Evolutionary conservation across 2,329 filamentous ascomycete genomes (phyloP).

Genomic region (Delphinella strobiligena): DNA sequence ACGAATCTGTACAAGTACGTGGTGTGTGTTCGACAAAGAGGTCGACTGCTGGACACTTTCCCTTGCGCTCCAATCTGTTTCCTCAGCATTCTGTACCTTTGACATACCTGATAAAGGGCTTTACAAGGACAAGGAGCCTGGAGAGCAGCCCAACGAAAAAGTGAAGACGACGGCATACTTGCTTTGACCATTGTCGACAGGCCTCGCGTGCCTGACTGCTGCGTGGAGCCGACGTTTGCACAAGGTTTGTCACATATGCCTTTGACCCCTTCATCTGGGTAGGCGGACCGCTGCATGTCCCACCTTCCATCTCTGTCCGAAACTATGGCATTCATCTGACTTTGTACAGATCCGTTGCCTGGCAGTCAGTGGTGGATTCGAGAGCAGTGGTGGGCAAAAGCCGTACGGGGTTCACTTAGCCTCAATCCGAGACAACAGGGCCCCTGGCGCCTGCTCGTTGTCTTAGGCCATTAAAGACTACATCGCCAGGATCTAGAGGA

Average conservation of each 20-base stretch:
- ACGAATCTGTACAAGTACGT: constrained; percentile 8
- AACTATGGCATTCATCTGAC: background rate
- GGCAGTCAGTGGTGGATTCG: background rate
- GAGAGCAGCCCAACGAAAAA: constrained; percentile 5
- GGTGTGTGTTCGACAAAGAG: constrained; percentile 8
- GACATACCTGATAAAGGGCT: background rate
- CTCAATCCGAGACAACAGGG: constrained; percentile 6
- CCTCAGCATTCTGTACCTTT: constrained; percentile 4
- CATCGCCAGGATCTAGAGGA: background rate
- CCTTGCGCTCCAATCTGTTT: constrained; percentile 1
- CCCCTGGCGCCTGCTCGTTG: constrained; percentile 1
- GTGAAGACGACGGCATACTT: too few species aligned
- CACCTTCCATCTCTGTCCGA: background rate
- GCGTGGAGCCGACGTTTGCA: background rate
- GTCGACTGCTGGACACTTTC: background rate
- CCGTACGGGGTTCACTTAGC: background rate
- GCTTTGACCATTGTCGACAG: background rate
- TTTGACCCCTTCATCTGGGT: background rate
- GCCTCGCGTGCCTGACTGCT: background rate
- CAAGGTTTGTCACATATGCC: background rate
- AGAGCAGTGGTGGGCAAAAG: background rate
- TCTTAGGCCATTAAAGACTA: constrained; percentile 1
- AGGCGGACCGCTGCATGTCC: background rate
- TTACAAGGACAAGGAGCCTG: background rate
- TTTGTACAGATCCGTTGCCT: background rate